These are phyloP conservation scores for Penicillium turbatum DNA, from an alignment of 495 filamentous ascomycete species.

Conservation along the genomic window DNA sequence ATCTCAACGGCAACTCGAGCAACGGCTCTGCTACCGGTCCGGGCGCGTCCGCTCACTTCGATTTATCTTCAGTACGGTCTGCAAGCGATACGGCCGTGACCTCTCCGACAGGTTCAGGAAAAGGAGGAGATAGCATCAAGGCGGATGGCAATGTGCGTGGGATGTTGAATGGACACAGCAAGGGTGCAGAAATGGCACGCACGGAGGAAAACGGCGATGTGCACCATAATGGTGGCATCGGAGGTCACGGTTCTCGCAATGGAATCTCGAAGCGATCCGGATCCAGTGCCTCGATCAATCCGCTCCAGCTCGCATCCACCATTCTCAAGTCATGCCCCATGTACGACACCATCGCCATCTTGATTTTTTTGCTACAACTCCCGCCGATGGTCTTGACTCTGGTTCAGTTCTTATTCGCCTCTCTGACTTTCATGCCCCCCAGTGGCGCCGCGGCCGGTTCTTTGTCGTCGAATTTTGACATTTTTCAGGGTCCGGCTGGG, in stretches of 20 bases:
- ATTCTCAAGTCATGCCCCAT: slow-evolving; percentile 88
- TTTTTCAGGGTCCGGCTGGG: slow-evolving; percentile 66
- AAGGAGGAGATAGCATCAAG: slow-evolving; percentile 32
- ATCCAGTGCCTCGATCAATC: slow-evolving; percentile 57
- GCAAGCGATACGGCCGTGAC: slow-evolving; percentile 38
- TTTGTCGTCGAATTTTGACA: slow-evolving; percentile 62
- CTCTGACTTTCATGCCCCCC: slow-evolving; percentile 87
- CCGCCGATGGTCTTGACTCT: slow-evolving; percentile 84
- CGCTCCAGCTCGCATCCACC: slow-evolving; percentile 70
- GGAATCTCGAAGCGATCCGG: slow-evolving; percentile 57
- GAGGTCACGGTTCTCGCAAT: slow-evolving; percentile 32
- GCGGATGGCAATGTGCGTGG: slow-evolving; percentile 35
- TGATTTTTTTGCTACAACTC: slow-evolving; percentile 96
- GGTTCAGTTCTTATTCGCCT: slow-evolving; percentile 90
- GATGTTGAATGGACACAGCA: slow-evolving; percentile 38
- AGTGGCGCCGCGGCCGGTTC: slow-evolving; percentile 48
- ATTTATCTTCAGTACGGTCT: slow-evolving; percentile 41
- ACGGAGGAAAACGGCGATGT: slow-evolving; percentile 35
- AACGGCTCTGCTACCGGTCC: slow-evolving; percentile 43
- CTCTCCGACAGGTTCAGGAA: slow-evolving; percentile 36
- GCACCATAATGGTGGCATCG: slow-evolving; percentile 34
- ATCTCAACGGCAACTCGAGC: slow-evolving; percentile 53
- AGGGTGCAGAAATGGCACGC: slow-evolving; percentile 39
- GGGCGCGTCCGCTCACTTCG: slow-evolving; percentile 42
- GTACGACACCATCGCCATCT: slow-evolving; percentile 93